phyloP scores from a whole-genome alignment of 2,329 filamentous ascomycete genomes.

The Thielaviopsis populi region DNA sequence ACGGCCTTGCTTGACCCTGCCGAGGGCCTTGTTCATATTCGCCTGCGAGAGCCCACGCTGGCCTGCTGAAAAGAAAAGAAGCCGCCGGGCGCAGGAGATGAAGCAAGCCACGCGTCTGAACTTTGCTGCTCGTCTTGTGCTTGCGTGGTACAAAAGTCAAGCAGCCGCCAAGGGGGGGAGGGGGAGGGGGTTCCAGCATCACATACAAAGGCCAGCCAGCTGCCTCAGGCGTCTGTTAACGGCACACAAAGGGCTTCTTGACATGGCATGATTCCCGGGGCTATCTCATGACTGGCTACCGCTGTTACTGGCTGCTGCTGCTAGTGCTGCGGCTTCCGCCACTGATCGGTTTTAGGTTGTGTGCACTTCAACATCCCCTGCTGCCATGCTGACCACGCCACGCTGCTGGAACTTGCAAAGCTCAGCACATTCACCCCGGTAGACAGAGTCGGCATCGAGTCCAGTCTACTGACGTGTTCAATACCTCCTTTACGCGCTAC shows the following conservation, averaged over 20 bases:
- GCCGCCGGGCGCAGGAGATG: background rate
- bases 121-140: background rate
- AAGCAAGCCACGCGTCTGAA: conserved; percentile 2
- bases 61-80: background rate
- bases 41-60: background rate
- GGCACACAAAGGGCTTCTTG: background rate
- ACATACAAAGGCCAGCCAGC: background rate
- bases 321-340: background rate
- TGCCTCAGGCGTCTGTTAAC: background rate
- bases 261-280: background rate
- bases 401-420: background rate
- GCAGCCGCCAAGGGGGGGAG: background rate
- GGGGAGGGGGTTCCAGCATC: background rate
- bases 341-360: background rate
- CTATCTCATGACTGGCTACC: background rate
- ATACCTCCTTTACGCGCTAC: background rate
- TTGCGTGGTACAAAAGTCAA: background rate
- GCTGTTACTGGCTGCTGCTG: background rate
- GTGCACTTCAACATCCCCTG: background rate
- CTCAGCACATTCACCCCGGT: background rate
- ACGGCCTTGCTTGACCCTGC: background rate
- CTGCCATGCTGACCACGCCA: background rate
- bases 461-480: background rate
- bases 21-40: background rate
- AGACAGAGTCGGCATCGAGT: background rate